Percentiles rank a stretch among this genome's conserved stretches.
Conservation (phyloP, 78 protist genomes). For the Cavenderia fasciculata region DNA sequence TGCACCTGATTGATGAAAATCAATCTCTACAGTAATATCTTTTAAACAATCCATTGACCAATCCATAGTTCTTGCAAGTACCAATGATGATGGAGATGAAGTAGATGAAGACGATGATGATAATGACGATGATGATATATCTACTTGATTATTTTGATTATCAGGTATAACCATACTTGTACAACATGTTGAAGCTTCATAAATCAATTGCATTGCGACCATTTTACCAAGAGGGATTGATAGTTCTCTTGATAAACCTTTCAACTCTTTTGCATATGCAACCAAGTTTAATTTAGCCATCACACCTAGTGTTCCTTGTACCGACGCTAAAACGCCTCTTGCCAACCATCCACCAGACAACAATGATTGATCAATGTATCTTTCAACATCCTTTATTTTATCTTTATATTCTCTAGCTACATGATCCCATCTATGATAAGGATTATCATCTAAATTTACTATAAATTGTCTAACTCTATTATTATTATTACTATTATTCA, state of each 20-base stretch:
- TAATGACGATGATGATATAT: too few relatives aligned
- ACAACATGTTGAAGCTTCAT: neutral
- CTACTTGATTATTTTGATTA: neutral
- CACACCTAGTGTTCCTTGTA: neutral
- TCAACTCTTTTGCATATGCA: neutral
- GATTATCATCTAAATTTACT: neutral
- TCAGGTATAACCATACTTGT: neutral
- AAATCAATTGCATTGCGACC: neutral
- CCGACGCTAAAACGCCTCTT: neutral
- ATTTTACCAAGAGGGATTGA: neutral
- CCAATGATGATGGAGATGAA: too few relatives aligned
- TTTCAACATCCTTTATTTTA: neutral
- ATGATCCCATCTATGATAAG: neutral
- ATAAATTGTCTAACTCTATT: too few relatives aligned
- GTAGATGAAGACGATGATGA: too few relatives aligned
- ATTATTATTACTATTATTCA: too few relatives aligned
- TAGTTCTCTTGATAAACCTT: neutral
- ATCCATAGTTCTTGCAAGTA: neutral
- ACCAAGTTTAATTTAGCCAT: neutral
- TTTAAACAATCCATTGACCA: neutral
- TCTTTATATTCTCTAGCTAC: neutral
- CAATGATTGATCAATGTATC: neutral
- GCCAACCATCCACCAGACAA: neutral
- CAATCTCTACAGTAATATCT: neutral
- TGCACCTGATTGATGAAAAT: neutral